phyloP scores from a whole-genome alignment of 306 rosid species.

The Castanopsis chinensis region DNA sequence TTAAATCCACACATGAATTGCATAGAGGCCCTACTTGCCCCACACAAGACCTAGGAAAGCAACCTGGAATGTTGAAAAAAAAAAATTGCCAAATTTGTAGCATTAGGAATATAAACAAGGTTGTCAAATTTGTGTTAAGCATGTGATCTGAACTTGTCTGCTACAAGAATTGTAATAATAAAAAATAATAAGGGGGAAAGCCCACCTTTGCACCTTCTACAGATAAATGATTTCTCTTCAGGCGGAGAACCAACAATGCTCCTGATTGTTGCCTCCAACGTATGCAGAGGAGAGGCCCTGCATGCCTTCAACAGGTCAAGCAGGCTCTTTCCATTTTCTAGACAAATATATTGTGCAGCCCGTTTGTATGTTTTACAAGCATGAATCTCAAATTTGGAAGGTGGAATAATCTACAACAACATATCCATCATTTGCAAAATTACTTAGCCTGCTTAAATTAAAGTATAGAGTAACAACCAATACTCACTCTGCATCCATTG shows the following conservation, averaged over 20 bases:
- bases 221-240: slow-evolving; percentile 67
- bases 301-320: slow-evolving; percentile 85
- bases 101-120: background rate
- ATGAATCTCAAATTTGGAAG: slow-evolving; percentile 97
- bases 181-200: slow-evolving; percentile 4
- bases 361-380: slow-evolving; percentile 88
- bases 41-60: slow-evolving; percentile 69
- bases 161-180: background rate
- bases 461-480: background rate
- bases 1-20: slow-evolving; percentile 62
- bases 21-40: slow-evolving; percentile 69
- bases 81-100: background rate
- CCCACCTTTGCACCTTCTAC: slow-evolving; percentile 84
- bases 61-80: slow-evolving; percentile 41
- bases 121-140: background rate
- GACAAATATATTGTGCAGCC: slow-evolving; percentile 93
- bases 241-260: slow-evolving; percentile 62
- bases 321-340: slow-evolving; percentile 91
- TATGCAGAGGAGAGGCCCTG: slow-evolving; percentile 66
- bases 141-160: slow-evolving; percentile 2
- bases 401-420: slow-evolving; percentile 69
- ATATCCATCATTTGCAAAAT: slow-evolving; percentile 12
- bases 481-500: slow-evolving; percentile 78
- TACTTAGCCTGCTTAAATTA: slow-evolving; percentile 22
- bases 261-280: slow-evolving; percentile 78